phyloP scores from a whole-genome alignment of 345 rosid genomes.

The Citrus unshiu region DNA sequence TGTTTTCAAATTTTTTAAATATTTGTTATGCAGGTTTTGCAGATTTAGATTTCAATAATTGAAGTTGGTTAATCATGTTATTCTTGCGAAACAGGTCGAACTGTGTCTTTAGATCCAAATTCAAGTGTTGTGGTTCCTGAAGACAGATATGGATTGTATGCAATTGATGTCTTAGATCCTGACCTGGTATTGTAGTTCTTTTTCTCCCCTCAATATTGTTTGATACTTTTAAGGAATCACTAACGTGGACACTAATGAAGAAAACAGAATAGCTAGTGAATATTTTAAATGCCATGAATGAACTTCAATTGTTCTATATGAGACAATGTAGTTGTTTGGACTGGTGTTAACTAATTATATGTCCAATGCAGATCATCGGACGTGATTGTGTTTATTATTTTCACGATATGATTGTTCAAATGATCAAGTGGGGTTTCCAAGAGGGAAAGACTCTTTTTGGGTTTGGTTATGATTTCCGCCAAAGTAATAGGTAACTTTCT shows the following conservation, averaged over 20 bases:
- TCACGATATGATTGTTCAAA: slow-evolving; percentile 93
- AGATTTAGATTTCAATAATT: background rate
- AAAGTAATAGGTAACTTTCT: slow-evolving; percentile 78
- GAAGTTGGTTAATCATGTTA: background rate
- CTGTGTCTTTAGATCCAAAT: slow-evolving; percentile 65
- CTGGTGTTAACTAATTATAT: slow-evolving; percentile 1
- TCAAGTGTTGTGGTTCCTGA: slow-evolving; percentile 74
- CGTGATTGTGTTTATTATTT: slow-evolving; percentile 80
- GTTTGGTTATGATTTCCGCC: slow-evolving; percentile 95
- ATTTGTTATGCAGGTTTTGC: background rate
- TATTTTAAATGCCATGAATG: background rate
- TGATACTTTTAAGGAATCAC: background rate
- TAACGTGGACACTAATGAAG: background rate
- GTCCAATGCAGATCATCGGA: slow-evolving; percentile 60
- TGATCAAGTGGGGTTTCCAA: slow-evolving; percentile 92
- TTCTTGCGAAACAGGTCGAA: slow-evolving; percentile 51
- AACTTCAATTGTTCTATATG: background rate
- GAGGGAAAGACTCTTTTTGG: slow-evolving; percentile 95
- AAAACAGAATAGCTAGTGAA: background rate
- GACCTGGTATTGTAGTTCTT: slow-evolving; percentile 58
- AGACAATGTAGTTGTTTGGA: background rate
- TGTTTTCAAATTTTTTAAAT: background rate
- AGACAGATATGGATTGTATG: slow-evolving; percentile 80
- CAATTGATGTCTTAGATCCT: slow-evolving; percentile 91
- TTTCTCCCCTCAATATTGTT: background rate